phyloP scores from a whole-genome alignment of 441 rosid species.

The Manihot esculenta region DNA sequence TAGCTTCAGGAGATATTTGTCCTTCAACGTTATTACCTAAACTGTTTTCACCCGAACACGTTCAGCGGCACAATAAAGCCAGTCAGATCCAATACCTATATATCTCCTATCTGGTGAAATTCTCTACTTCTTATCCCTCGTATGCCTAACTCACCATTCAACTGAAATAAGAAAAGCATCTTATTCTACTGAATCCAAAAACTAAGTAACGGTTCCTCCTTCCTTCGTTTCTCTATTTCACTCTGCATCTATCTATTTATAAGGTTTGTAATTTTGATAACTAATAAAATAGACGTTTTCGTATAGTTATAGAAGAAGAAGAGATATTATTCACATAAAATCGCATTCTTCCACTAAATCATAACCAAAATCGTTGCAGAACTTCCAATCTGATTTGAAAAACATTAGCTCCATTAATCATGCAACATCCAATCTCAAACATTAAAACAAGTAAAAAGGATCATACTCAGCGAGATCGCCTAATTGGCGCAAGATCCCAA shows the following conservation, averaged over 20 bases:
- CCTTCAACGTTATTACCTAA: too few species aligned
- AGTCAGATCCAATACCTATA: too few species aligned
- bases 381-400: background rate
- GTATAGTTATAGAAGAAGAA: background rate
- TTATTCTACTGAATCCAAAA: background rate
- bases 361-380: background rate
- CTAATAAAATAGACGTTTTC: background rate
- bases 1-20: too few species aligned
- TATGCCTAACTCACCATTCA: too few species aligned
- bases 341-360: background rate
- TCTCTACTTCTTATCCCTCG: too few species aligned
- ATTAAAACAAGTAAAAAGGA: background rate
- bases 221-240: background rate
- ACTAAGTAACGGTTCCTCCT: background rate
- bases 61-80: too few species aligned
- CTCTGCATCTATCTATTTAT: background rate
- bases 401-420: background rate
- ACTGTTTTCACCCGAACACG: too few species aligned
- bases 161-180: too few species aligned
- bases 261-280: background rate
- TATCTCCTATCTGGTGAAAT: too few species aligned
- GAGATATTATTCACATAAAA: too few species aligned
- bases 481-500: constrained; percentile 96
- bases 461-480: constrained; percentile 98
- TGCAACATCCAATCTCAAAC: background rate